phyloP scores from a whole-genome alignment of 495 filamentous ascomycete genomes.

The Collariella sp. region DNA sequence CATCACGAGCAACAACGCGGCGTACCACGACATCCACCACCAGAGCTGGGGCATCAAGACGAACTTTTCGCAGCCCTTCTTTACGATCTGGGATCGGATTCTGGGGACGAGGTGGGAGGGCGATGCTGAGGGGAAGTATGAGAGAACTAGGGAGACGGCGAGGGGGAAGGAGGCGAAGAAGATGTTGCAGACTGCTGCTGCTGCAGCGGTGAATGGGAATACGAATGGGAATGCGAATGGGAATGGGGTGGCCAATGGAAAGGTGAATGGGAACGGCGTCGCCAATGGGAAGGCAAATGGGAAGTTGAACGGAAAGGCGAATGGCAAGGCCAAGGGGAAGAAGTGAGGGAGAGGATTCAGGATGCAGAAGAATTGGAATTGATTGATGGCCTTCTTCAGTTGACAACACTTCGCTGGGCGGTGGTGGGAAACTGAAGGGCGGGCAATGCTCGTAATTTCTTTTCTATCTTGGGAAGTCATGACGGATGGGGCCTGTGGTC shows the following conservation, averaged over 20 bases:
- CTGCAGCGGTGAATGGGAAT: too few relatives aligned
- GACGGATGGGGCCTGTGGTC: too few relatives aligned
- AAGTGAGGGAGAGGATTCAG: background rate
- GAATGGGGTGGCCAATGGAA: too few relatives aligned
- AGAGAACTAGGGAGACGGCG: constrained; percentile 30
- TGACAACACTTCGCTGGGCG: too few relatives aligned
- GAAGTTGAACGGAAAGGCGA: background rate
- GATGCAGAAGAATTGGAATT: too few relatives aligned
- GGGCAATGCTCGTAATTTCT: too few relatives aligned
- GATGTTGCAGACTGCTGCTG: background rate
- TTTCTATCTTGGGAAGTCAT: too few relatives aligned
- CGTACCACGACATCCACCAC: constrained; percentile 96
- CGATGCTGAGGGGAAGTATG: constrained; percentile 38
- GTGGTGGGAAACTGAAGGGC: too few relatives aligned
- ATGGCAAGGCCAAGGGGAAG: background rate
- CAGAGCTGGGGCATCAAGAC: constrained; percentile 98
- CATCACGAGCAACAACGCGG: constrained; percentile 84
- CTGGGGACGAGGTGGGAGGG: constrained; percentile 69
- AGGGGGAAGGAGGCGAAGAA: constrained; percentile 27
- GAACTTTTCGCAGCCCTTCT: constrained; percentile 69
- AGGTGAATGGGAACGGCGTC: background rate
- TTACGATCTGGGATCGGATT: constrained; percentile 73
- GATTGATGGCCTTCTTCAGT: too few relatives aligned
- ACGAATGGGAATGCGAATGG: background rate
- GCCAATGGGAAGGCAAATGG: background rate